These are phyloP conservation scores for Penicilliopsis zonata DNA, from an alignment of 495 filamentous ascomycete species.

Conservation along the genomic window DNA sequence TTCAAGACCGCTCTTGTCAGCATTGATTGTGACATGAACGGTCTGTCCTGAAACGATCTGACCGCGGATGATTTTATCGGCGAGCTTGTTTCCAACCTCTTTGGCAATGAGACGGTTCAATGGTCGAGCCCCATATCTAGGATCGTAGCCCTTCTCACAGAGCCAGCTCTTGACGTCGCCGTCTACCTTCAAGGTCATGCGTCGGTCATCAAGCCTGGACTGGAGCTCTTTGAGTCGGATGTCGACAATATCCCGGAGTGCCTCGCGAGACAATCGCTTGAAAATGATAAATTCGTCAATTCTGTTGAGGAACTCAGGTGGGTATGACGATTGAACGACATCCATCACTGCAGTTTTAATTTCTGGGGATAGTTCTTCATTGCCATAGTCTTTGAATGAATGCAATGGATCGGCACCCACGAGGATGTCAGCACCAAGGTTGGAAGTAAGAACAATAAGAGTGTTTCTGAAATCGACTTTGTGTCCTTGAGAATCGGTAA, in stretches of 20 bases:
- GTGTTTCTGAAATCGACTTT: conserved; percentile 95
- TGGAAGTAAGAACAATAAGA: conserved; percentile 90
- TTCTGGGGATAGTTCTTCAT: conserved; percentile 53
- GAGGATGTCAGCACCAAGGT: conserved; percentile 52
- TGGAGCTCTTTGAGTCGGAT: conserved; percentile 83
- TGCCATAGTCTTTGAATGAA: conserved; percentile 36
- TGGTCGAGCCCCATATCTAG: conserved; percentile 84
- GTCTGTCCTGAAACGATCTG: conserved; percentile 62
- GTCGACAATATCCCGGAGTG: conserved; percentile 85
- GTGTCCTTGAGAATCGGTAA: conserved; percentile 91
- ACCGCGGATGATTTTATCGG: conserved; percentile 84
- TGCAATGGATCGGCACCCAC: conserved; percentile 31
- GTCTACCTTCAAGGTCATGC: conserved; percentile 64
- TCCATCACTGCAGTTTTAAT: conserved; percentile 76
- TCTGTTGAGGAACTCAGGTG: conserved; percentile 92
- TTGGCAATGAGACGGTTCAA: conserved; percentile 84
- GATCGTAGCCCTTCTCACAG: conserved; percentile 78
- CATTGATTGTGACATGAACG: conserved; percentile 53
- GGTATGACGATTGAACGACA: conserved; percentile 64
- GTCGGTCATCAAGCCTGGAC: conserved; percentile 67
- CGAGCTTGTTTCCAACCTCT: conserved; percentile 76
- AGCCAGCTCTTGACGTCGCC: conserved; percentile 72
- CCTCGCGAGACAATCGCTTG: conserved; percentile 62
- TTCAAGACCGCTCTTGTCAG: conserved; percentile 22
- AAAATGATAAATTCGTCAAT: conserved; percentile 97